A percentile compares a stretch with the other conserved stretches of the same genome.
Conservation (phyloP, 176 grass and related monocot species). For the Carex littledalei region DNA sequence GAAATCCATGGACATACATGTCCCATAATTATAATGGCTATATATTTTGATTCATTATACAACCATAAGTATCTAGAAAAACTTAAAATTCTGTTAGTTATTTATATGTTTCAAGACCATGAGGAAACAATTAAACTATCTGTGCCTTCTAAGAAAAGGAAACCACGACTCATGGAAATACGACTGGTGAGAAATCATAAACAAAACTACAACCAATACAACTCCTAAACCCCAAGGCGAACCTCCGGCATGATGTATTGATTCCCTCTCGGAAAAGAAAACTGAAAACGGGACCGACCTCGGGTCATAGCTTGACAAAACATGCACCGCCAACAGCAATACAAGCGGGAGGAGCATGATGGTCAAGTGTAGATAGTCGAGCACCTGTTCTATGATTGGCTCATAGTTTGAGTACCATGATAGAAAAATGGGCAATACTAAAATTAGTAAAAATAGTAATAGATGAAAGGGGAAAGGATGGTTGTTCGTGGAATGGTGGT, state of each 20-base stretch:
- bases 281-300: conserved; percentile 12
- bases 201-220: conserved; percentile 20
- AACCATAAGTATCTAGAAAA: neutral
- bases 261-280: conserved; percentile 13
- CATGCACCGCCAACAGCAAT: conserved; percentile 26
- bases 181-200: conserved; percentile 39
- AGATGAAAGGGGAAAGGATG: conserved; percentile 19
- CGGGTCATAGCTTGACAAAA: conserved; percentile 23
- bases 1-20: neutral
- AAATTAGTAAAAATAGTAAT: conserved; percentile 18
- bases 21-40: neutral
- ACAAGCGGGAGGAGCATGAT: conserved; percentile 26
- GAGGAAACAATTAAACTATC: neutral
- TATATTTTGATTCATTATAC: neutral
- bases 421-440: conserved; percentile 4
- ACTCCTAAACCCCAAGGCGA: conserved; percentile 26
- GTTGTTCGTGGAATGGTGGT: neutral
- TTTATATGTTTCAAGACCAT: neutral
- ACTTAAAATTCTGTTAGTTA: neutral
- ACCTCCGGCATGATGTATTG: conserved; percentile 17
- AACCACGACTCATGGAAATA: conserved; percentile 30
- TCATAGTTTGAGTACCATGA: conserved; percentile 25
- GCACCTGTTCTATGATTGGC: conserved; percentile 3
- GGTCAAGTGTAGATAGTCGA: conserved; percentile 8
- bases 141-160: conserved; percentile 23